Evolutionary conservation across 805 yeast species (phyloP).

Genomic region (Kazachstania africana): DNA sequence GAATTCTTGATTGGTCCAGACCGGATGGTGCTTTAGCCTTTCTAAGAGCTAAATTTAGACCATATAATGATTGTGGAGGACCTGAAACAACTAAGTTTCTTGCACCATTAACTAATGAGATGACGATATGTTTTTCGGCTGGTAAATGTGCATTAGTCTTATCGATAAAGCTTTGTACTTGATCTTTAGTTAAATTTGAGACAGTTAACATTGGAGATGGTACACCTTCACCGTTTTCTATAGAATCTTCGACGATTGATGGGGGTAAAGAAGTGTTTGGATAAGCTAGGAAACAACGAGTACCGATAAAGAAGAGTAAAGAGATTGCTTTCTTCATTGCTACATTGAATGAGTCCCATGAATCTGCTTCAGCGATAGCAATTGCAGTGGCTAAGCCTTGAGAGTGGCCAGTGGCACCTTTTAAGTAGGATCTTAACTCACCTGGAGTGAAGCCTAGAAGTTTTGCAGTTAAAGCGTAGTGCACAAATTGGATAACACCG

Average conservation of each 20-base stretch:
- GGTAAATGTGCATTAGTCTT: conserved; percentile 92
- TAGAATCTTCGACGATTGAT: conserved; percentile 79
- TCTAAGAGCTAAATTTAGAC: conserved; percentile 84
- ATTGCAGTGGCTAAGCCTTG: conserved; percentile 90
- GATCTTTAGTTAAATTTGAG: conserved; percentile 71
- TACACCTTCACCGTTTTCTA: conserved; percentile 87
- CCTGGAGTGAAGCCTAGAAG: conserved; percentile 84
- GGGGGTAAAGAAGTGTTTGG: conserved; percentile 95
- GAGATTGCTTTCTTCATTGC: conserved; percentile 71
- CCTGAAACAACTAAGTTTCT: conserved; percentile 92
- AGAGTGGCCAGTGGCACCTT: conserved; percentile 80
- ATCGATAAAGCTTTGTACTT: conserved; percentile 68
- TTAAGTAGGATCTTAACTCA: conserved; percentile 55
- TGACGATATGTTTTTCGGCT: conserved; percentile 75
- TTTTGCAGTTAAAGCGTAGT: conserved; percentile 79
- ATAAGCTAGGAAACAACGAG: conserved; percentile 78
- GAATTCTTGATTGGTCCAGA: conserved; percentile 89
- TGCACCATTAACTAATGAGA: conserved; percentile 91
- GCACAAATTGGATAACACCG: conserved; percentile 90
- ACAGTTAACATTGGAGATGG: conserved; percentile 97
- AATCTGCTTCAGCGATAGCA: conserved; percentile 69
- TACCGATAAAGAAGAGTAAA: conserved; percentile 84
- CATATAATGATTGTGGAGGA: conserved; percentile 96
- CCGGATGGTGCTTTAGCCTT: conserved; percentile 92
- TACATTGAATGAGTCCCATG: conserved; percentile 74